Conservation (phyloP, 2,329 filamentous ascomycete genomes). For the Microcera coccophila region DNA sequence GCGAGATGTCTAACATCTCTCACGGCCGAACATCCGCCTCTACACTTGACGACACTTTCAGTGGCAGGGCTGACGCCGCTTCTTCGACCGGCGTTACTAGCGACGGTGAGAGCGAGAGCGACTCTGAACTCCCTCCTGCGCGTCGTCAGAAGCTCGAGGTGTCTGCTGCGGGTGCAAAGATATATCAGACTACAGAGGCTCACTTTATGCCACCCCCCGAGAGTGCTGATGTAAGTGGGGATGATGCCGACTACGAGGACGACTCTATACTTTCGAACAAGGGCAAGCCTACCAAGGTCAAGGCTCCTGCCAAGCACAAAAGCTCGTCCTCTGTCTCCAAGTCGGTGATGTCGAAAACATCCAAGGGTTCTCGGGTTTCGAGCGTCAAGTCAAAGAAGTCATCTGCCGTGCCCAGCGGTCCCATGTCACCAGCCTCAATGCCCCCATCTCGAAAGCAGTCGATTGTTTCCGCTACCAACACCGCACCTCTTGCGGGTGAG, state of each 20-base stretch:
- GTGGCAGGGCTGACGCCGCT: constrained; percentile 78
- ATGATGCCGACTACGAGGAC: constrained; percentile 35
- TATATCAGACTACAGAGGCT: constrained; percentile 51
- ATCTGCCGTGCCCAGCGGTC: constrained; percentile 35
- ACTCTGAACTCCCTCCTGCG: constrained; percentile 56
- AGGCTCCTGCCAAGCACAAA: constrained; percentile 40
- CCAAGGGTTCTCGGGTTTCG: constrained; percentile 41
- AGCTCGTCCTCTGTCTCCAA: constrained; percentile 31
- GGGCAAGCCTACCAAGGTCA: constrained; percentile 37
- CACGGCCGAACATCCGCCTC: constrained; percentile 91
- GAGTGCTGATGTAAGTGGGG: constrained; percentile 36
- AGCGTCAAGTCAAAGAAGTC: constrained; percentile 51
- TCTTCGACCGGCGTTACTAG: constrained; percentile 84
- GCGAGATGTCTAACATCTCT: constrained; percentile 89
- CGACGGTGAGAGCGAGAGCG: constrained; percentile 66
- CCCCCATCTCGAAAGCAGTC: constrained; percentile 74
- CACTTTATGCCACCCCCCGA: constrained; percentile 52
- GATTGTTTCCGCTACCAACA: constrained; percentile 53
- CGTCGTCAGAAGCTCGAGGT: constrained; percentile 55
- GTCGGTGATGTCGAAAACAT: constrained; percentile 36
- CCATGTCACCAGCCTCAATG: constrained; percentile 63
- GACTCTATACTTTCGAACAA: constrained; percentile 38
- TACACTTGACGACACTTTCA: constrained; percentile 89
- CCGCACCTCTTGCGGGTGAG: constrained; percentile 58
- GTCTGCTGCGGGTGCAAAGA: constrained; percentile 40